Conservation (phyloP, 805 yeast species). For the Kodamaea laetipori region DNA sequence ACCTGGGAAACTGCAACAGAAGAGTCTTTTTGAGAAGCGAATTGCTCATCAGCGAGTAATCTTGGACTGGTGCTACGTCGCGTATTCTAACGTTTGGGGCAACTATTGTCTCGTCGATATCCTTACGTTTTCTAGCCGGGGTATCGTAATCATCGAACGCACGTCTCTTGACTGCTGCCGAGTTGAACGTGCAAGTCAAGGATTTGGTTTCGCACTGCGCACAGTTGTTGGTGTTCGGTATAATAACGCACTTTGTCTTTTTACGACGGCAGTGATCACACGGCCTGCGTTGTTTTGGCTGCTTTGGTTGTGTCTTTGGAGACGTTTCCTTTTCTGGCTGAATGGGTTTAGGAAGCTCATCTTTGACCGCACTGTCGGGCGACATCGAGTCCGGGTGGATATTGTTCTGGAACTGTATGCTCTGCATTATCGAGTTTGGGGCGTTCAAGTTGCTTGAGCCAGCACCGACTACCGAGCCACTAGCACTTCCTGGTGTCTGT, state of each 20-base stretch:
- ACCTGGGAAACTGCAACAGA: slow-evolving; percentile 84
- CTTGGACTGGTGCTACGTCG: slow-evolving; percentile 62
- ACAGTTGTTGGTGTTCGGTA: slow-evolving; percentile 64
- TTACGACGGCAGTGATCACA: slow-evolving; percentile 86
- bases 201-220: slow-evolving; percentile 76
- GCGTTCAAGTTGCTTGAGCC: not conserved
- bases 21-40: slow-evolving; percentile 68
- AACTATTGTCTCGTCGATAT: slow-evolving; percentile 23
- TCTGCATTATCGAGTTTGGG: slow-evolving; percentile 30
- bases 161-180: slow-evolving; percentile 49
- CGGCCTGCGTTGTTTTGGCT: slow-evolving; percentile 54
- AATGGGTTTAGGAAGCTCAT: not conserved
- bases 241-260: slow-evolving; percentile 74
- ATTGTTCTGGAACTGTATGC: slow-evolving; percentile 34
- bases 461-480: not conserved
- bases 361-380: slow-evolving; percentile 1
- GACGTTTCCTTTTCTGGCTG: slow-evolving; percentile 2
- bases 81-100: slow-evolving; percentile 50
- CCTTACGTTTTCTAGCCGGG: slow-evolving; percentile 19
- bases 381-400: slow-evolving; percentile 18
- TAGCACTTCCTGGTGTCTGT: slow-evolving; percentile 2
- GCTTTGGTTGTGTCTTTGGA: slow-evolving; percentile 8
- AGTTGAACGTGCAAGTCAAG: slow-evolving; percentile 73
- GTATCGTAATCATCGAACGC: slow-evolving; percentile 18
- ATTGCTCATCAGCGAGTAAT: slow-evolving; percentile 63